Conservation (phyloP, 495 filamentous ascomycete species). For the Immersiella caudata region DNA sequence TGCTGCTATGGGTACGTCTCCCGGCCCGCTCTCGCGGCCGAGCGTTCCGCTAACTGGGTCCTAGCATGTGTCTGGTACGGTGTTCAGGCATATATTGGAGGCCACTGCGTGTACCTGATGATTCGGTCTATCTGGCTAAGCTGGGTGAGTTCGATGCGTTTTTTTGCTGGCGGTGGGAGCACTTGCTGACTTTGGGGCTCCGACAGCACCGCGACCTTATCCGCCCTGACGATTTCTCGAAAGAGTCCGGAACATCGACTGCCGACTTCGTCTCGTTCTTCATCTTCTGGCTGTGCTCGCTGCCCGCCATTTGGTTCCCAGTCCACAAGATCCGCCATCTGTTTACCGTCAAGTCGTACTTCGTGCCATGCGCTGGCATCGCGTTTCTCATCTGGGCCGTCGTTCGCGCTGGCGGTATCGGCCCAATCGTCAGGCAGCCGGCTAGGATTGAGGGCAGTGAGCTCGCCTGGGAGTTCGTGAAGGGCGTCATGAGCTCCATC, state of each 20-base stretch:
- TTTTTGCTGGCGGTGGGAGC: background rate
- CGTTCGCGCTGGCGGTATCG: slow-evolving; percentile 78
- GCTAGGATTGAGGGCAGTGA: slow-evolving; percentile 65
- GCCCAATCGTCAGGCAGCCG: slow-evolving; percentile 79
- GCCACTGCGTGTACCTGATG: slow-evolving; percentile 80
- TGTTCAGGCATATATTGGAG: slow-evolving; percentile 84
- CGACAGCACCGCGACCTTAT: slow-evolving; percentile 53
- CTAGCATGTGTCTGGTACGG: slow-evolving; percentile 80
- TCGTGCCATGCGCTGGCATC: slow-evolving; percentile 81
- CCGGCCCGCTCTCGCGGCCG: background rate
- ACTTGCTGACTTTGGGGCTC: slow-evolving; percentile 19
- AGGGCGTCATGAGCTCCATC: slow-evolving; percentile 84
- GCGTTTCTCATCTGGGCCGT: slow-evolving; percentile 92
- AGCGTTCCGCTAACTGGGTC: slow-evolving; percentile 13
- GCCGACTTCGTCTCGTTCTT: slow-evolving; percentile 78
- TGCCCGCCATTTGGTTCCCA: slow-evolving; percentile 86
- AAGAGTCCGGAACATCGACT: slow-evolving; percentile 70
- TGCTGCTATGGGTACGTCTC: slow-evolving; percentile 67
- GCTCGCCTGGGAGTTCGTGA: slow-evolving; percentile 80
- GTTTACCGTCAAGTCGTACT: slow-evolving; percentile 87
- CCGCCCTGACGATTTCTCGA: slow-evolving; percentile 65
- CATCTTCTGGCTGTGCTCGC: slow-evolving; percentile 76
- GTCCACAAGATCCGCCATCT: slow-evolving; percentile 79
- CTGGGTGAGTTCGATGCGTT: slow-evolving; percentile 40
- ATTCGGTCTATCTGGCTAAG: slow-evolving; percentile 76